phyloP scores from a whole-genome alignment of 192 early-diverging fungal genomes.

The Entomortierella parvispora region DNA sequence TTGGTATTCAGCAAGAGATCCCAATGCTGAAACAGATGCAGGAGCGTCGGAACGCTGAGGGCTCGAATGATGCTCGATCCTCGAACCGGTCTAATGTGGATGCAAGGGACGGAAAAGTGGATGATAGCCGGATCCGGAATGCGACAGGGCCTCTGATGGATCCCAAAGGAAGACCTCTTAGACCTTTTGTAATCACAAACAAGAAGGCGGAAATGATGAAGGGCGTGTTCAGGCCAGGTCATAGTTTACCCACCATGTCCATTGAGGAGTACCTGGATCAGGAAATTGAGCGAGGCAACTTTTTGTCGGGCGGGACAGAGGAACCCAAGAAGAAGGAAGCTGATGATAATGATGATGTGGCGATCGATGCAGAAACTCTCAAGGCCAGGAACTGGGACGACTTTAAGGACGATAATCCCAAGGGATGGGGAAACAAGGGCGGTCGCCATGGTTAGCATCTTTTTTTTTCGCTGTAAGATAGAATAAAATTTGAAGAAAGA shows the following conservation, averaged over 20 bases:
- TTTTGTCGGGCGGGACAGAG: constrained; percentile 86
- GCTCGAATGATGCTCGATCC: constrained; percentile 23
- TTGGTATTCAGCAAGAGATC: constrained; percentile 79
- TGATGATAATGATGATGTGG: constrained; percentile 85
- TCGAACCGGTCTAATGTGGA: constrained; percentile 21
- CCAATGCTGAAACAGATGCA: constrained; percentile 82
- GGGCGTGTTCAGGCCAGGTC: constrained; percentile 86
- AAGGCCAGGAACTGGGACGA: constrained; percentile 92
- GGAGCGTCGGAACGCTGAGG: constrained; percentile 54
- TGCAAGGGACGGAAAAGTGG: constrained; percentile 33
- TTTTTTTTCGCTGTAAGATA: neutral
- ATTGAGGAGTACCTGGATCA: constrained; percentile 94
- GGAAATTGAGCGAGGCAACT: constrained; percentile 88
- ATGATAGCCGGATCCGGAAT: constrained; percentile 18
- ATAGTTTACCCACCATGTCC: constrained; percentile 94
- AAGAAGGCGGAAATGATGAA: constrained; percentile 77
- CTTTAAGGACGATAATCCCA: constrained; percentile 85
- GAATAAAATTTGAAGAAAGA: neutral
- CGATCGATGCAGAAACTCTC: constrained; percentile 84
- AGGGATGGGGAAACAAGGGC: constrained; percentile 71
- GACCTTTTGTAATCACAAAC: constrained; percentile 91
- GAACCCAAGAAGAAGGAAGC: constrained; percentile 77
- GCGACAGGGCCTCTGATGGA: constrained; percentile 64
- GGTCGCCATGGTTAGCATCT: constrained; percentile 22
- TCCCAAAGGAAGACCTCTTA: constrained; percentile 66